These are phyloP conservation scores for Salix viminalis DNA, from an alignment of 345 rosid species.

Conservation along the genomic window DNA sequence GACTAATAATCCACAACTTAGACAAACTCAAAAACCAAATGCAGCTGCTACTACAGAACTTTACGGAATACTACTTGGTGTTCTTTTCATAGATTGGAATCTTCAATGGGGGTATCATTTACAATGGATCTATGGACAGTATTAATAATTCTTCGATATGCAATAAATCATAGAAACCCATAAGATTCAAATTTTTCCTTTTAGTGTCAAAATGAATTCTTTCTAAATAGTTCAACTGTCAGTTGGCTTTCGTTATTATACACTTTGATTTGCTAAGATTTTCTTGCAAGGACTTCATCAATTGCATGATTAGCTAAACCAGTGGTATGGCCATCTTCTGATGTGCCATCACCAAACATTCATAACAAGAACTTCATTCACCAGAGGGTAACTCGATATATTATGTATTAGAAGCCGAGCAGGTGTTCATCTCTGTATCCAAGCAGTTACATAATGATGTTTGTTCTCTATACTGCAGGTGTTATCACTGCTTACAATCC, in stretches of 20 bases:
- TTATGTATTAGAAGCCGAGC: background rate
- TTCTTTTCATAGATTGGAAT: no score
- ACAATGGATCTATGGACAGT: no score
- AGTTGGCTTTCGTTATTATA: background rate
- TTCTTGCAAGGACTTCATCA: background rate
- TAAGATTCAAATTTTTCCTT: background rate
- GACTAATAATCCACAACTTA: no score
- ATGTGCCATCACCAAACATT: background rate
- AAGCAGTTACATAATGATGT: constrained; percentile 1
- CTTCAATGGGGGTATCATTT: no score
- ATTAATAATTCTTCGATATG: no score
- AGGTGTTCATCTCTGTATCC: background rate
- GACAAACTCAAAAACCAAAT: no score
- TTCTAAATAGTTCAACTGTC: background rate
- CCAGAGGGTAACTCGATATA: background rate
- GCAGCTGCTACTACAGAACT: no score
- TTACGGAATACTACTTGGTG: no score
- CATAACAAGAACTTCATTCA: background rate
- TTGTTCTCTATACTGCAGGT: constrained; percentile 39
- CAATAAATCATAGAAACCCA: no score
- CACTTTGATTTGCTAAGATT: background rate
- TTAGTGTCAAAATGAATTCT: background rate
- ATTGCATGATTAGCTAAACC: background rate
- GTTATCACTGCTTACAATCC: constrained; percentile 49
- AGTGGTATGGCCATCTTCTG: background rate